Evolutionary conservation across 2,329 filamentous ascomycete genomes (phyloP).

Genomic region (Microcyclosporella mali): DNA sequence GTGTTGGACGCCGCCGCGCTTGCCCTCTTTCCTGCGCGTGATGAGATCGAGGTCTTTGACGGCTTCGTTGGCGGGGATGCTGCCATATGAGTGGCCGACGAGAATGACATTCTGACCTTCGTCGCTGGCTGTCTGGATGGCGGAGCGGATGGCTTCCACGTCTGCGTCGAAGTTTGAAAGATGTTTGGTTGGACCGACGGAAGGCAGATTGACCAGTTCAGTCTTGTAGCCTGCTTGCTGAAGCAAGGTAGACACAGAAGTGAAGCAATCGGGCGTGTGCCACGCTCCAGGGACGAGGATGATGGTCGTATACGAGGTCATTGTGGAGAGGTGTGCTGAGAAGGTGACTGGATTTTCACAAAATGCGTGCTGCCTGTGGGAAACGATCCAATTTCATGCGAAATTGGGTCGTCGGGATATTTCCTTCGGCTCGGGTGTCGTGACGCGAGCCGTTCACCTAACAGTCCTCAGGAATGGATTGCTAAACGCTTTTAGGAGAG

Average conservation of each 20-base stretch:
- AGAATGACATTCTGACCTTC: constrained; percentile 24
- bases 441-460: too few relatives aligned
- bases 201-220: constrained; percentile 15
- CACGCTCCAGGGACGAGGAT: constrained; percentile 27
- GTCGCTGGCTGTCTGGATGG: constrained; percentile 16
- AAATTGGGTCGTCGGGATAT: too few relatives aligned
- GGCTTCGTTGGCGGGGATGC: constrained; percentile 24
- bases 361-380: too few relatives aligned
- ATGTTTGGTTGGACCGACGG: constrained; percentile 8
- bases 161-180: constrained; percentile 18
- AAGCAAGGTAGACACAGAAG: constrained; percentile 15
- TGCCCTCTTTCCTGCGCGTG: constrained; percentile 11
- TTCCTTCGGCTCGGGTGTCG: too few relatives aligned
- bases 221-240: constrained; percentile 20
- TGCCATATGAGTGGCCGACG: constrained; percentile 30
- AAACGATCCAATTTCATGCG: too few relatives aligned
- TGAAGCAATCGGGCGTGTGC: constrained; percentile 14
- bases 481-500: too few relatives aligned
- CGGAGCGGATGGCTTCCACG: constrained; percentile 18
- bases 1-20: constrained; percentile 20
- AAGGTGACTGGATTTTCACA: too few relatives aligned
- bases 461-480: too few relatives aligned
- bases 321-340: background rate
- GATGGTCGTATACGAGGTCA: constrained; percentile 19
- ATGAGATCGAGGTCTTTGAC: constrained; percentile 19